Percentiles rank a stretch among this genome's conserved stretches.
These are phyloP conservation scores for Phialophora macrospora DNA, from an alignment of 2,329 filamentous ascomycete species.

Conservation along the genomic window DNA sequence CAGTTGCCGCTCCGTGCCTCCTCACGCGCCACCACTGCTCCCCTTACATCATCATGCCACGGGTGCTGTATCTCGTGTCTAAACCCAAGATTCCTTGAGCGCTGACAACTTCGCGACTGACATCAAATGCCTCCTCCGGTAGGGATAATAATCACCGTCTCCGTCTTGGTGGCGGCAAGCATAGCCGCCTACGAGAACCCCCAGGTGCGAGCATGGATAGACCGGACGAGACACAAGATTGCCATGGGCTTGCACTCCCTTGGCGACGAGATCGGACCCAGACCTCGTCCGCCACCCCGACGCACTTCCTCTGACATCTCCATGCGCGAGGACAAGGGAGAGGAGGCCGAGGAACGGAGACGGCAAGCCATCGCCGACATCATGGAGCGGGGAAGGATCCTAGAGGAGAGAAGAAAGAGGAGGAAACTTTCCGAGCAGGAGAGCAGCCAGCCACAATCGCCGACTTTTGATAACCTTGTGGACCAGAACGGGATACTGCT, in stretches of 20 bases:
- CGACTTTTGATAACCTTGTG: slow-evolving; percentile 53
- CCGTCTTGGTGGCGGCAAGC: slow-evolving; percentile 65
- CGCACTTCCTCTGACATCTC: slow-evolving; percentile 50
- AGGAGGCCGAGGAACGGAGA: slow-evolving; percentile 52
- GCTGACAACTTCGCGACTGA: slow-evolving; percentile 10
- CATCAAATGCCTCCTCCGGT: slow-evolving; percentile 36
- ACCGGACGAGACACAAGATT: slow-evolving; percentile 65
- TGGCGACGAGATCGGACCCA: slow-evolving; percentile 64
- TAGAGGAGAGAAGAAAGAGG: slow-evolving; percentile 47
- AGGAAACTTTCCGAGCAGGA: slow-evolving; percentile 33
- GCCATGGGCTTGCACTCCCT: slow-evolving; percentile 63
- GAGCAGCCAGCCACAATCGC: slow-evolving; percentile 23
- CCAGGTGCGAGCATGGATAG: slow-evolving; percentile 66
- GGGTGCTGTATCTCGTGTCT: neutral
- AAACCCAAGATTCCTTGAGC: neutral
- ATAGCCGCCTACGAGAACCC: slow-evolving; percentile 68
- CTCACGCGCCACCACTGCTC: slow-evolving; percentile 4
- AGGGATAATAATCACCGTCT: slow-evolving; percentile 68
- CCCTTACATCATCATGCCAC: slow-evolving; percentile 35
- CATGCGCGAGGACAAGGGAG: slow-evolving; percentile 53
- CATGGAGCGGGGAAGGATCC: slow-evolving; percentile 47
- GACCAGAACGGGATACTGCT: slow-evolving; percentile 25
- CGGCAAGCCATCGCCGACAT: slow-evolving; percentile 53
- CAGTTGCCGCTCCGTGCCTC: slow-evolving; percentile 36
- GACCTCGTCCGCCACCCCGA: slow-evolving; percentile 41